Evolutionary conservation across 139 green algal species (phyloP), one percentile per base, ranked within the genome.

Genomic region (Diplosphaera chodatii): DNA sequence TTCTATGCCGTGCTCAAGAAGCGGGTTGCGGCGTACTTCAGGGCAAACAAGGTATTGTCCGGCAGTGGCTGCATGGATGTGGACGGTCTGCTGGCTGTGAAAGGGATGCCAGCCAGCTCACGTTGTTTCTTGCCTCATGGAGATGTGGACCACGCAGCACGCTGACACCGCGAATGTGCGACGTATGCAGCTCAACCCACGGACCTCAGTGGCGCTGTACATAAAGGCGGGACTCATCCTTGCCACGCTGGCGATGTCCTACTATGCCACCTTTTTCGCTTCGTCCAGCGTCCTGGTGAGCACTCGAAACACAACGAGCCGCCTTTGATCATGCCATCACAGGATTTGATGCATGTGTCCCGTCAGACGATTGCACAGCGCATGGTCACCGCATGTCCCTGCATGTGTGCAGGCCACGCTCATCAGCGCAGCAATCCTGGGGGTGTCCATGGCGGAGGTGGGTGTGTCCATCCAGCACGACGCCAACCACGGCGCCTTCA

Each of bases 401-500:
- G n/a, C n/a, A n/a, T n/a, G n/a, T 28, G 2, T 69, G 64, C 70
- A 79, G 72, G 56, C 68, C 28, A 75, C 82, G 25, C n/a, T 81
- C 23, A 10, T 82, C 20, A 79, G 74, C 59, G 79, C 84, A 8
- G 69, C 79, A 20, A 30, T 77, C 5, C 67, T 89, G 28, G 87
- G 87, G 56, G 75, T 88, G 29, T 63, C 76, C 32, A 80, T 82
- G 62, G 89, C 88, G 1, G 80, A 91, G 75, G 64, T 91, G 23
- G 83, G 79, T 6, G 80, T 90, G 25, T 85, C 85, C 68, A 91
- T 94, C 75, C 82, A 88, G 73, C 72, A 87, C 73, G 79, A 88
- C 63, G 81, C 78, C 73, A 93, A 93, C 41, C 87, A 93, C 67
- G 87, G 84, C 32, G 82, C 87, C 30, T 89, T 83, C 73, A 69